A percentile compares a stretch with the other conserved stretches of the same genome.
phyloP scores from a whole-genome alignment of 192 early-diverging fungal genomes.

The Podila epigama region DNA sequence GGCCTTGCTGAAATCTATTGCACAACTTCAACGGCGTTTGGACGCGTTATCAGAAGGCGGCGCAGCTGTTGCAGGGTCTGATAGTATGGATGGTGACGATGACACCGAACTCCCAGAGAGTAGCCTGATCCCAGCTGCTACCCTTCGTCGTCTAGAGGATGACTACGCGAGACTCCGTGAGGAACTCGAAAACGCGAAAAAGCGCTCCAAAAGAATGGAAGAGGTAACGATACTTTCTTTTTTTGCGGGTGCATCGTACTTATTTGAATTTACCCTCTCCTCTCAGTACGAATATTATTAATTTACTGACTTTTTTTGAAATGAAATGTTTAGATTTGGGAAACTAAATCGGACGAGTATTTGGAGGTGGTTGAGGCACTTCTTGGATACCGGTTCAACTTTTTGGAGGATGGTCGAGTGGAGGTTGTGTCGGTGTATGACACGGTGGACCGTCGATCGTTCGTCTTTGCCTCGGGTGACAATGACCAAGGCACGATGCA shows the following conservation, averaged over 20 bases:
- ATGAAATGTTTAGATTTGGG: constrained; percentile 70
- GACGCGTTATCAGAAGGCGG: background rate
- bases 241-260: background rate
- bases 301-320: background rate
- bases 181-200: constrained; percentile 69
- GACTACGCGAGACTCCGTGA: constrained; percentile 61
- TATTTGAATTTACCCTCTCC: background rate
- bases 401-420: constrained; percentile 74
- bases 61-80: background rate
- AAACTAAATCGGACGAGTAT: constrained; percentile 73
- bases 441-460: constrained; percentile 65
- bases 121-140: constrained; percentile 57
- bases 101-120: constrained; percentile 13
- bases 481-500: constrained; percentile 73
- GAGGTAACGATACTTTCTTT: constrained; percentile 54
- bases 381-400: constrained; percentile 75
- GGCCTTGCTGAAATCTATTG: constrained; percentile 56
- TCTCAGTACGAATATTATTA: too few relatives aligned
- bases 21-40: constrained; percentile 18
- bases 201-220: constrained; percentile 70
- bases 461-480: constrained; percentile 75
- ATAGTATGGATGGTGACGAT: constrained; percentile 15
- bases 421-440: constrained; percentile 78
- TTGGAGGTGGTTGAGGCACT: constrained; percentile 75
- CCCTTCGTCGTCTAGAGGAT: constrained; percentile 61